phyloP scores from a whole-genome alignment of 495 filamentous ascomycete genomes.

The Oidiodendron maius region DNA sequence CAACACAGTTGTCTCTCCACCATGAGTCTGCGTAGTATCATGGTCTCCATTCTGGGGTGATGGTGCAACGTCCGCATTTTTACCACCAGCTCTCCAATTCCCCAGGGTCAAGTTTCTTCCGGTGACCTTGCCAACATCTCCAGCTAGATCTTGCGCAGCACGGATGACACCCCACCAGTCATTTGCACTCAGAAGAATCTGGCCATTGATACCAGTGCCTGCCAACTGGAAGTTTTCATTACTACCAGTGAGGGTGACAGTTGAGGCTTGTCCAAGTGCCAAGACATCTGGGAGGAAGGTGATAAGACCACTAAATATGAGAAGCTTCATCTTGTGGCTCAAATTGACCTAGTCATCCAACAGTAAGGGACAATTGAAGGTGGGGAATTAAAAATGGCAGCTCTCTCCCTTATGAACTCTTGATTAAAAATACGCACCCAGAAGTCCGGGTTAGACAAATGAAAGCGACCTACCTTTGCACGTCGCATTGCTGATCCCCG shows the following conservation, averaged over 20 bases:
- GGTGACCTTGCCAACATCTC: slow-evolving; percentile 68
- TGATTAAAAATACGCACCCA: no score
- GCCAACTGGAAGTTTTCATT: slow-evolving; percentile 37
- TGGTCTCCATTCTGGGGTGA: background rate
- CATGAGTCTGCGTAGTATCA: background rate
- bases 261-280: slow-evolving; percentile 50
- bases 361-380: no score
- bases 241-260: slow-evolving; percentile 35
- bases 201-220: slow-evolving; percentile 34
- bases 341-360: no score
- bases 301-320: background rate
- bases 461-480: no score
- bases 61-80: background rate
- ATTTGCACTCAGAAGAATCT: slow-evolving; percentile 44
- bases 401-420: no score
- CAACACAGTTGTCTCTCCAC: slow-evolving; percentile 23
- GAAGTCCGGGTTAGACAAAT: no score
- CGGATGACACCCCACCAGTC: slow-evolving; percentile 66
- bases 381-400: no score
- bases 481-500: background rate
- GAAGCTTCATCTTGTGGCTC: slow-evolving; percentile 12
- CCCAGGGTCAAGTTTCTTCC: slow-evolving; percentile 52
- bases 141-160: slow-evolving; percentile 57
- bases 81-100: slow-evolving; percentile 26
- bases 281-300: slow-evolving; percentile 7